These are phyloP conservation scores for Sarocladium strictum DNA, from an alignment of 2,329 filamentous ascomycete genomes.

Conservation along the genomic window DNA sequence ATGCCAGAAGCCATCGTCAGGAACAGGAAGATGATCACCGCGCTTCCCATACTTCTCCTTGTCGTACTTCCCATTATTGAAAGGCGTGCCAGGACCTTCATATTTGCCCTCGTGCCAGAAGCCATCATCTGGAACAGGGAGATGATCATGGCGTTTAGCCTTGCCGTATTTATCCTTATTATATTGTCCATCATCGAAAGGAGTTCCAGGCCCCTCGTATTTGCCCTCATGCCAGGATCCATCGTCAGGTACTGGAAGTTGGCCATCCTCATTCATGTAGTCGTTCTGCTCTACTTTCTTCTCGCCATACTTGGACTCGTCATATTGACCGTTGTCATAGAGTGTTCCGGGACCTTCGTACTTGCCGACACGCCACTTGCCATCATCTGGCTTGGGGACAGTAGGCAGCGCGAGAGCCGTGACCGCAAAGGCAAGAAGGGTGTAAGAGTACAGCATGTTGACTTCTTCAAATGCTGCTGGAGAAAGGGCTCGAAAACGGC, in stretches of 20 bases:
- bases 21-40: no score
- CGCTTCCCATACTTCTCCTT: no score
- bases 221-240: conserved; percentile 11
- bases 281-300: background rate
- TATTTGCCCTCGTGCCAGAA: conserved; percentile 11
- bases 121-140: conserved; percentile 10
- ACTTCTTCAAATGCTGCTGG: background rate
- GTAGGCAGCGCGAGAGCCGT: conserved; percentile 6
- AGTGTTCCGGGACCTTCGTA: conserved; percentile 11
- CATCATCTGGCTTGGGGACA: conserved; percentile 8
- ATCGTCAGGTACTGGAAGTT: conserved; percentile 9
- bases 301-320: background rate
- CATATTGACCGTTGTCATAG: conserved; percentile 11
- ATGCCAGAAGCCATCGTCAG: background rate
- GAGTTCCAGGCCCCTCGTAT: conserved; percentile 11
- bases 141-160: background rate
- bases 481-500: background rate
- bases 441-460: conserved; percentile 10
- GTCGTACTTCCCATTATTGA: conserved; percentile 11
- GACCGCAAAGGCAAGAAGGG: conserved; percentile 14
- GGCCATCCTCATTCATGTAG: background rate
- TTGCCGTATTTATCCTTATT: conserved; percentile 8
- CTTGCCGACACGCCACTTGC: conserved; percentile 11
- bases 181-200: conserved; percentile 11
- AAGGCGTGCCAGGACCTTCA: conserved; percentile 10